Conservation (phyloP, 345 rosid genomes). For the Mallotus nudiflorus region DNA sequence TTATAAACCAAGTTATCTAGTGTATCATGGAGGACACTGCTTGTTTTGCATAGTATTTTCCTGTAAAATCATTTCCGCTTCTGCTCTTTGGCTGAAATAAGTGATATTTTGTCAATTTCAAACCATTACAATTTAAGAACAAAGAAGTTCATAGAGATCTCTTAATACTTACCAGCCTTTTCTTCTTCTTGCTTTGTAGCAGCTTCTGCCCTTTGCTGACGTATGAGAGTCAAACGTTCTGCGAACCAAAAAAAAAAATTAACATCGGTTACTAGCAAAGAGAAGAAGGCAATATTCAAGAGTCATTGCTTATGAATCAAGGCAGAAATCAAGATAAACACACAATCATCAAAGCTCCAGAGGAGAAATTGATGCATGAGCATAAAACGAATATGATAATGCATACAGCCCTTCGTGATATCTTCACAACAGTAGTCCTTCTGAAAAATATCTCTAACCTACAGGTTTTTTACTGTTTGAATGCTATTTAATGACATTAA, state of each 20-base stretch:
- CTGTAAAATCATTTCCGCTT: conserved; percentile 55
- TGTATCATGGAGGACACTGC: conserved; percentile 1
- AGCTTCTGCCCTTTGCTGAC: conserved; percentile 83
- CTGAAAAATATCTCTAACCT: neutral
- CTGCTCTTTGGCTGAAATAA: conserved; percentile 56
- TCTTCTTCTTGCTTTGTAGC: conserved; percentile 71
- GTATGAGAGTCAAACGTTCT: conserved; percentile 84
- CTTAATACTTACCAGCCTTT: conserved; percentile 50
- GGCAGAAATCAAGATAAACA: no score
- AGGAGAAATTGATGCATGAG: no score
- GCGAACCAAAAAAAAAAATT: conserved; percentile 14
- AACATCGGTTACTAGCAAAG: neutral
- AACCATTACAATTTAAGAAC: neutral
- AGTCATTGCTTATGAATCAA: neutral
- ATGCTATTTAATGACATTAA: neutral
- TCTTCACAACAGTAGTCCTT: neutral
- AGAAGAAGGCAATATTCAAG: neutral
- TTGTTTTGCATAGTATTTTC: neutral
- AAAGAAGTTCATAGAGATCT: neutral
- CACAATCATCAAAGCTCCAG: neutral
- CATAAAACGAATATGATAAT: no score
- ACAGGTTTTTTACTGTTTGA: no score
- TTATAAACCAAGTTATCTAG: conserved; percentile 13
- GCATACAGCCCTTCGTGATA: neutral
- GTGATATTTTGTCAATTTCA: conserved; percentile 2